Conservation (phyloP, 2,329 filamentous ascomycete species). For the Blumeria graminis region DNA sequence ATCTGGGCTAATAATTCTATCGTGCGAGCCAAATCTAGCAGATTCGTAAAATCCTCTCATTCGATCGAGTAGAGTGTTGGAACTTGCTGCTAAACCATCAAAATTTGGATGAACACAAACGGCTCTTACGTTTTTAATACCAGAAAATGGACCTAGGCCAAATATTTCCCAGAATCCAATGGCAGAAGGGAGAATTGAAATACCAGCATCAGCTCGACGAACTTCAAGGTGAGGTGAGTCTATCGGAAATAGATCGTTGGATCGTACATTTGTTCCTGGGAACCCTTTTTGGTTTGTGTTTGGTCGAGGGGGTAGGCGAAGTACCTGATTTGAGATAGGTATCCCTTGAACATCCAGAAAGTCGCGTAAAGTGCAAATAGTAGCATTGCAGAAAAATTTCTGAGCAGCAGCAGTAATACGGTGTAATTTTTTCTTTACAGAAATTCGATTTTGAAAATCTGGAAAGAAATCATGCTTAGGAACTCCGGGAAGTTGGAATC, state of each 20-base stretch:
- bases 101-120: slow-evolving; percentile 47
- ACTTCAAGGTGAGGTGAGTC: slow-evolving; percentile 48
- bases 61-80: slow-evolving; percentile 39
- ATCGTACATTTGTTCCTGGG: slow-evolving; percentile 14
- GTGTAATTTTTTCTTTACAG: slow-evolving; percentile 17
- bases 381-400: slow-evolving; percentile 20
- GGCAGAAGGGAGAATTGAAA: slow-evolving; percentile 52
- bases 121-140: slow-evolving; percentile 44
- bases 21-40: slow-evolving; percentile 44
- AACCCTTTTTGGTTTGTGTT: slow-evolving; percentile 8
- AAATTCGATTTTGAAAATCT: slow-evolving; percentile 4
- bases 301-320: slow-evolving; percentile 19
- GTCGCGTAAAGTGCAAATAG: slow-evolving; percentile 21
- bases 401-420: slow-evolving; percentile 22
- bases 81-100: slow-evolving; percentile 34
- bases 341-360: slow-evolving; percentile 33
- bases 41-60: slow-evolving; percentile 50
- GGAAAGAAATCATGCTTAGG: slow-evolving; percentile 1
- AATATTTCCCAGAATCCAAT: slow-evolving; percentile 64
- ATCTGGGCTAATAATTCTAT: slow-evolving; percentile 18
- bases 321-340: slow-evolving; percentile 26
- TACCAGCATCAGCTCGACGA: slow-evolving; percentile 39
- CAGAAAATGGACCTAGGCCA: slow-evolving; percentile 46
- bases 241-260: slow-evolving; percentile 34
- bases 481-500: slow-evolving; percentile 12